phyloP scores from a whole-genome alignment of 1,139 yeast species.

The Candida pseudocylindracea region DNA sequence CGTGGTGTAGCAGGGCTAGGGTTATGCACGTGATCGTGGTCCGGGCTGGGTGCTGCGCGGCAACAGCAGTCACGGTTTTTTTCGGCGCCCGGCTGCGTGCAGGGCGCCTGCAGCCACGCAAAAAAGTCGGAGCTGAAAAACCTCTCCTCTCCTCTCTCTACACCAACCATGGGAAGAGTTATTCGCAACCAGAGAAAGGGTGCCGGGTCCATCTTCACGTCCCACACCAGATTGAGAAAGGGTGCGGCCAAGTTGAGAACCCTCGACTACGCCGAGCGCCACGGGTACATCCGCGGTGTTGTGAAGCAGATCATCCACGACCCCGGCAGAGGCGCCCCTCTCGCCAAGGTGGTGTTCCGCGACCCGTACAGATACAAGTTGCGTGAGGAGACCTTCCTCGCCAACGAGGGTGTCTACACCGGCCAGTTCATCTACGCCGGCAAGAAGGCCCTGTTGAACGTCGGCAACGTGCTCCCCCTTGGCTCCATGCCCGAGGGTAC shows the following conservation, averaged over 20 bases:
- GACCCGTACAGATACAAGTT: slow-evolving; percentile 98
- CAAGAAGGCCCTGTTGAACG: slow-evolving; percentile 92
- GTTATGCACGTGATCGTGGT: too few relatives aligned
- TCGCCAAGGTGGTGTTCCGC: slow-evolving; percentile 97
- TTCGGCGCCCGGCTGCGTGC: too few relatives aligned
- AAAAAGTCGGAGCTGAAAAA: too few relatives aligned
- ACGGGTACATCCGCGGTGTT: slow-evolving; percentile 98
- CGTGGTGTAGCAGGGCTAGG: too few relatives aligned
- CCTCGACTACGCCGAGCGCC: slow-evolving; percentile 98
- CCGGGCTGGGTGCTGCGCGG: too few relatives aligned
- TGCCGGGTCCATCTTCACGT: slow-evolving; percentile 99
- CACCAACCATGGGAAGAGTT: slow-evolving; percentile 62
- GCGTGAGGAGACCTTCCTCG: slow-evolving; percentile 97
- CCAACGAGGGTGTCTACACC: slow-evolving; percentile 99
- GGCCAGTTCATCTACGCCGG: slow-evolving; percentile 99
- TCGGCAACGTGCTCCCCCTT: slow-evolving; percentile 94
- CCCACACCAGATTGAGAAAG: slow-evolving; percentile 99
- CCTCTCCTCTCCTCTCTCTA: too few relatives aligned
- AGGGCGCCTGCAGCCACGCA: too few relatives aligned
- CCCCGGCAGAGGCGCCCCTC: slow-evolving; percentile 99
- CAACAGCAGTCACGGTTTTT: too few relatives aligned
- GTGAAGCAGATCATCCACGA: slow-evolving; percentile 98
- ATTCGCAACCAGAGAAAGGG: slow-evolving; percentile 99
- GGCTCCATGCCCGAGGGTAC: slow-evolving; percentile 99
- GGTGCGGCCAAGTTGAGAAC: slow-evolving; percentile 99